These are phyloP conservation scores for Fusarium sp. DNA, from an alignment of 2,329 filamentous ascomycete genomes.

Conservation along the genomic window DNA sequence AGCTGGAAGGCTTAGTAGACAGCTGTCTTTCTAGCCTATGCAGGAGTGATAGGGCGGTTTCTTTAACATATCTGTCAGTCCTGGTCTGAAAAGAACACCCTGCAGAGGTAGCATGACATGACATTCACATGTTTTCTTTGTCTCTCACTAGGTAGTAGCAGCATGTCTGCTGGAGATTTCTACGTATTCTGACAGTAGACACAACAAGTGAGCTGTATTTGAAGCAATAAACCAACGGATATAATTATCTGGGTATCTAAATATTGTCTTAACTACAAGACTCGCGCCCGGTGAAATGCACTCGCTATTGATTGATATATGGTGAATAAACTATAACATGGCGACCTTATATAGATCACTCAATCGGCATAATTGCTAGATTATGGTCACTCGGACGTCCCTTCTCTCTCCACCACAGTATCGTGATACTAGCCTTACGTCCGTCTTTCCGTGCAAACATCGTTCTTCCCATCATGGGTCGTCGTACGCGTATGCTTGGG, in stretches of 20 bases:
- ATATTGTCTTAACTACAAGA: not conserved
- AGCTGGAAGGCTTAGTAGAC: not conserved
- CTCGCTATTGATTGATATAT: not conserved
- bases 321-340: not conserved
- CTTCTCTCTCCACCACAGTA: not conserved
- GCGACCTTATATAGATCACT: not conserved
- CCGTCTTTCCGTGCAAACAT: conserved; percentile 25
- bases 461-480: conserved; percentile 4
- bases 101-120: conserved; percentile 22
- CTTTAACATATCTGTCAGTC: conserved; percentile 22
- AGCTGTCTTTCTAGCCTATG: conserved; percentile 1
- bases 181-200: conserved; percentile 17
- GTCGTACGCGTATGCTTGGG: conserved; percentile 1
- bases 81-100: conserved; percentile 29
- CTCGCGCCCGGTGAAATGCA: not conserved
- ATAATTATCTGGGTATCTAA: conserved; percentile 25
- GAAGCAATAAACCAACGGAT: conserved; percentile 21
- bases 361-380: not conserved
- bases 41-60: conserved; percentile 12
- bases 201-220: conserved; percentile 2
- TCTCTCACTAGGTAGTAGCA: conserved; percentile 2
- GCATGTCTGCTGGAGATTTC: conserved; percentile 9
- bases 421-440: conserved; percentile 5
- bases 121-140: conserved; percentile 24
- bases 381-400: not conserved